Conservation (phyloP, 73 alveolate genomes). For the Symbiodinium pilosum region DNA sequence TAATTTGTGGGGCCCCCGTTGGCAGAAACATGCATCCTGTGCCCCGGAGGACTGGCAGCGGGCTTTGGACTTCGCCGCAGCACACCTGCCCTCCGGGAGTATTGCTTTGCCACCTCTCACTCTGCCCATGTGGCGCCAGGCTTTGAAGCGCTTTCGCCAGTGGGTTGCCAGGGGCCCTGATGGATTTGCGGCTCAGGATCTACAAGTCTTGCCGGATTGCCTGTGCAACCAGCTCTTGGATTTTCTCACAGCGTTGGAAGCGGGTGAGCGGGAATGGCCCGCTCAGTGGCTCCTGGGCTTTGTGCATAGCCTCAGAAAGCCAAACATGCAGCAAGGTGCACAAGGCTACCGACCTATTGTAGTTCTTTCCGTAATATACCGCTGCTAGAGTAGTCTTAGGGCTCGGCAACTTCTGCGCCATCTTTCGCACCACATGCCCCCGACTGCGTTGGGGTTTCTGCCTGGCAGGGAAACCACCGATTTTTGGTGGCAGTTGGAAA, state of each 20-base stretch:
- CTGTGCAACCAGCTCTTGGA: not conserved
- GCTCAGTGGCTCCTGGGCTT: not conserved
- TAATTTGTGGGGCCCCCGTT: not conserved
- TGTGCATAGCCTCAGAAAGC: not conserved
- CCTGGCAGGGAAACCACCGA: not conserved
- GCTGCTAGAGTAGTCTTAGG: not conserved
- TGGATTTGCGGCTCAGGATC: not conserved
- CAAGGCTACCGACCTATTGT: not conserved
- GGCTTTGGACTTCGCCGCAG: not conserved
- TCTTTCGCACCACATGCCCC: not conserved
- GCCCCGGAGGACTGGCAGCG: not conserved
- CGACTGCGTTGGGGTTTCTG: not conserved
- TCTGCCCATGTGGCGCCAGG: not conserved
- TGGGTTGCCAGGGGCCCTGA: constrained; percentile 21
- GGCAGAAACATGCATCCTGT: not conserved
- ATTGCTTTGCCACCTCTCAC: not conserved
- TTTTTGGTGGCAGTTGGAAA: not conserved
- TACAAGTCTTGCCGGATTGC: not conserved
- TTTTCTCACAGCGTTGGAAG: not conserved
- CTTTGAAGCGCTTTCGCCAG: not conserved
- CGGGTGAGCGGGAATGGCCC: not conserved
- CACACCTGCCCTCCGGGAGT: not conserved
- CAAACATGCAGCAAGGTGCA: not conserved
- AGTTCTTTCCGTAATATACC: not conserved
- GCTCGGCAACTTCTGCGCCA: not conserved